Percentiles rank a stretch among this genome's conserved stretches.
Evolutionary conservation across 169 alveolate genomes (phyloP).

Genomic region (Perkinsus olseni): DNA sequence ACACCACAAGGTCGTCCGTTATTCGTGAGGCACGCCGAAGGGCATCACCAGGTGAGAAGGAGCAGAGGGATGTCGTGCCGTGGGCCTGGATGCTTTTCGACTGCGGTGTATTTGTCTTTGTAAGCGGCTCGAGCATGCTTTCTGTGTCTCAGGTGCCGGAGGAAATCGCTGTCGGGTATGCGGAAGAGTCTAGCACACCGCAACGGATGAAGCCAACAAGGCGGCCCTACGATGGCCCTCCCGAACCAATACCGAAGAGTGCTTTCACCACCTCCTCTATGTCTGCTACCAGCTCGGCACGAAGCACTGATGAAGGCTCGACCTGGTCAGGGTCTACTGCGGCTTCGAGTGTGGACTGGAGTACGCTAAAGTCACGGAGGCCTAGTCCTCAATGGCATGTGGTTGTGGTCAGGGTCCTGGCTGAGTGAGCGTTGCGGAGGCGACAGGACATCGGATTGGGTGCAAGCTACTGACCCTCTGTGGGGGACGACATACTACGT

Average conservation of each 20-base stretch:
- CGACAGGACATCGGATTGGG: not conserved
- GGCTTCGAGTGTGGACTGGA: not conserved
- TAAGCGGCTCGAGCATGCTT: too few relatives aligned
- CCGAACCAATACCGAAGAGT: not conserved
- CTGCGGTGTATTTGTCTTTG: too few relatives aligned
- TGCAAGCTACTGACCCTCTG: not conserved
- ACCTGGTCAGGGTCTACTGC: not conserved
- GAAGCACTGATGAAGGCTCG: not conserved
- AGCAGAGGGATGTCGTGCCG: not conserved
- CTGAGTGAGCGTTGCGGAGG: not conserved
- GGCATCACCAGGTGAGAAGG: too few relatives aligned
- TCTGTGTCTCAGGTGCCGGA: not conserved
- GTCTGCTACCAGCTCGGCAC: not conserved
- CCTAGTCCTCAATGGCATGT: too few relatives aligned
- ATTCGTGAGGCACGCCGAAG: not conserved
- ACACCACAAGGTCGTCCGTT: not conserved
- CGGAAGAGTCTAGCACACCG: not conserved
- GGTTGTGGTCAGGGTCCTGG: not conserved
- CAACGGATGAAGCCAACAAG: not conserved
- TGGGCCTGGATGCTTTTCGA: too few relatives aligned
- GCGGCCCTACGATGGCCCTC: not conserved
- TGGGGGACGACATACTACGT: not conserved
- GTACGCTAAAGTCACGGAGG: too few relatives aligned
- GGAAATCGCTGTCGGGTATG: not conserved
- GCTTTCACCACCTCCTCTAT: not conserved